Percentiles rank a stretch among this genome's conserved stretches.
Evolutionary conservation across 768 basidiomycete genomes (phyloP).

Genomic region (Gloeopeniophorella convolvens): DNA sequence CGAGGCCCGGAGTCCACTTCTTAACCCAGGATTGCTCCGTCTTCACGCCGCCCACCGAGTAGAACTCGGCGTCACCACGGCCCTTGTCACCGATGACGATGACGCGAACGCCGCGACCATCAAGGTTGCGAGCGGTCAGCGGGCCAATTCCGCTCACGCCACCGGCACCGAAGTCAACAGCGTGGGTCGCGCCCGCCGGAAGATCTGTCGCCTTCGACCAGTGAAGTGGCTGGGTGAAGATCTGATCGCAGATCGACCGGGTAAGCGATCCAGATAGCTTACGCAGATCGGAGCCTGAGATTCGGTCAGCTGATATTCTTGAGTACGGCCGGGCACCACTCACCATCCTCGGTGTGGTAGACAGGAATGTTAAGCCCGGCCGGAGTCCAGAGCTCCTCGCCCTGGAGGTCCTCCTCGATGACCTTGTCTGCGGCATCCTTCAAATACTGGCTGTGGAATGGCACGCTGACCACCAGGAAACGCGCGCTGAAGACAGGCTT

Average conservation of each 20-base stretch:
- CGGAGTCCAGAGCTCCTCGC: conserved; percentile 70
- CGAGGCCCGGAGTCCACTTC: conserved; percentile 76
- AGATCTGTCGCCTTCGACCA: conserved; percentile 90
- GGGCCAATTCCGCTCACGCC: conserved; percentile 90
- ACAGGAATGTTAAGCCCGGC: conserved; percentile 76
- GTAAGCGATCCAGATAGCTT: conserved; percentile 64
- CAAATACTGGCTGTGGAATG: conserved; percentile 91
- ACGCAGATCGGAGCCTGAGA: conserved; percentile 79
- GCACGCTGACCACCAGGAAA: conserved; percentile 93
- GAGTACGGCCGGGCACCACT: conserved; percentile 26
- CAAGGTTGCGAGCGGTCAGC: conserved; percentile 82
- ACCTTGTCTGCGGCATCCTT: conserved; percentile 67
- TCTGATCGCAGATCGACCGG: conserved; percentile 85
- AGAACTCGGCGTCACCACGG: conserved; percentile 84
- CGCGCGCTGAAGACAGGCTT: conserved; percentile 89
- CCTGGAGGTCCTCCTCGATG: conserved; percentile 64
- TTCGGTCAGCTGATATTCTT: conserved; percentile 19
- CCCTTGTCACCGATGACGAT: conserved; percentile 88
- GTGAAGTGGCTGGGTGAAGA: conserved; percentile 87
- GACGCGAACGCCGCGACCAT: conserved; percentile 89
- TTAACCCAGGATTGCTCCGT: conserved; percentile 89
- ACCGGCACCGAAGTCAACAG: conserved; percentile 95
- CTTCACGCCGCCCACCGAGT: conserved; percentile 54
- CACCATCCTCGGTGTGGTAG: conserved; percentile 90
- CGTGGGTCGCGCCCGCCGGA: conserved; percentile 87